Evolutionary conservation across 768 basidiomycete species (phyloP).

Genomic region (Xerocomellus dryophilus): DNA sequence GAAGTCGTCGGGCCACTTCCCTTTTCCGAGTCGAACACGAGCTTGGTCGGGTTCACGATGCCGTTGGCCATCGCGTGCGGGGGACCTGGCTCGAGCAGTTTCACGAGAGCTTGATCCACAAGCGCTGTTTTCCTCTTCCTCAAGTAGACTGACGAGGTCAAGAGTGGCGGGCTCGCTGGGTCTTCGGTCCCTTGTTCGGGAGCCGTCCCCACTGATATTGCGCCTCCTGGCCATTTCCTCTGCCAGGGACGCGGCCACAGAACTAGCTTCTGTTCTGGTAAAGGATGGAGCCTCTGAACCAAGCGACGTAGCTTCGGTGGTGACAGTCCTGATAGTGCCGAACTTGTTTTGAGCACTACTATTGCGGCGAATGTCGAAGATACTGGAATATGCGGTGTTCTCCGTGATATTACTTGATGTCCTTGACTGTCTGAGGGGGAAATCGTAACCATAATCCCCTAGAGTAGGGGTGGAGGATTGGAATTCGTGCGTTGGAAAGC

Average conservation of each 20-base stretch:
- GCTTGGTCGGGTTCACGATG: constrained; percentile 31
- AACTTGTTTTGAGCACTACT: constrained; percentile 55
- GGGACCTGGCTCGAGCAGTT: constrained; percentile 22
- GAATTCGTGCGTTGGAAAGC: constrained; percentile 35
- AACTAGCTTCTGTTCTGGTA: constrained; percentile 60
- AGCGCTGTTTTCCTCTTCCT: constrained; percentile 60
- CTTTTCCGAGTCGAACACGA: constrained; percentile 63
- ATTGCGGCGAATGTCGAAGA: constrained; percentile 51
- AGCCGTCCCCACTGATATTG: constrained; percentile 21
- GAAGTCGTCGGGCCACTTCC: constrained; percentile 84
- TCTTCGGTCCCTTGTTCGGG: constrained; percentile 52
- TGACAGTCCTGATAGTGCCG: constrained; percentile 78
- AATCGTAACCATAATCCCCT: constrained; percentile 33
- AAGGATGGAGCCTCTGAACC: constrained; percentile 60
- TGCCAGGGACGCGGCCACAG: constrained; percentile 49
- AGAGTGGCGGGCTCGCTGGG: constrained; percentile 58
- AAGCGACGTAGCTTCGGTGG: constrained; percentile 73
- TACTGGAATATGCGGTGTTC: constrained; percentile 53
- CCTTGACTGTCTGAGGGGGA: constrained; percentile 56
- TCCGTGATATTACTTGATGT: constrained; percentile 63
- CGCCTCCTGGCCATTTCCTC: constrained; percentile 42
- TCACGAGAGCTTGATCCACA: constrained; percentile 46
- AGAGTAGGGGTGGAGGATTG: constrained; percentile 34
- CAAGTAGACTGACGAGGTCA: constrained; percentile 66
- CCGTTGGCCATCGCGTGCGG: constrained; percentile 20